Evolutionary conservation across 805 yeast species (phyloP), one percentile per base, ranked within the genome.

Genomic region (Candida easanensis): DNA sequence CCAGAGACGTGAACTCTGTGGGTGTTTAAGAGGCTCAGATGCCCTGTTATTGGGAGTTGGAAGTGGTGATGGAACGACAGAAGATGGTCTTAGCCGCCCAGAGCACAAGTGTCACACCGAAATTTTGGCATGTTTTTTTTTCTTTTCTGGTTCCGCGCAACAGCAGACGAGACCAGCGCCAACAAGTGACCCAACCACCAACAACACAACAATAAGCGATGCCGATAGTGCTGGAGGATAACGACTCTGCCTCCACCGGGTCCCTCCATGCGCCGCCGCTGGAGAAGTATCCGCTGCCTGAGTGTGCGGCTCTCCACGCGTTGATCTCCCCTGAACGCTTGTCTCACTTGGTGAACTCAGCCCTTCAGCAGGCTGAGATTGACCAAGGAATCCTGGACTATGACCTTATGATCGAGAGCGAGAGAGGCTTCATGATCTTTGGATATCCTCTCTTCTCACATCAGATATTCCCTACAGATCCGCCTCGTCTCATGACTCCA

Each of bases 371-470:
- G 39, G 6, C 25, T 22, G 25, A 22, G 10, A 7, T 22, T 10
- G 7, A 7, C 25, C 7, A 10, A 7, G 25, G 7, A 4, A 22
- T 9, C n/a, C 19, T 48, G 11, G 52, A 49, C 38, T 49, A 49
- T 18, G 82, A 78, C 33, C 55, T 74, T 13, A 49, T 79, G 1
- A 61, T 77, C 4, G 82, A 78, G 52, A 76, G 77, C 52, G 77
- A 79, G 61, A 61, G 84, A 15, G 84, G 84, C 0, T 34, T 73
- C 40, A 72, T 70, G 34, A 27, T 76, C 1, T 68, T 77, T 49
- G 84, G 83, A 2, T 68, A 74, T 28, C 77, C 80, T 2, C 52
- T 76, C 15, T 79, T 70, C 49, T 69, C 78, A 21, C 66, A 68
- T 37, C 63, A 74, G 20, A 58, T 79, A 22, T 44, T 79, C 2